phyloP scores from a whole-genome alignment of 371 early-diverging fungal genomes.

The Globomyces sp. region DNA sequence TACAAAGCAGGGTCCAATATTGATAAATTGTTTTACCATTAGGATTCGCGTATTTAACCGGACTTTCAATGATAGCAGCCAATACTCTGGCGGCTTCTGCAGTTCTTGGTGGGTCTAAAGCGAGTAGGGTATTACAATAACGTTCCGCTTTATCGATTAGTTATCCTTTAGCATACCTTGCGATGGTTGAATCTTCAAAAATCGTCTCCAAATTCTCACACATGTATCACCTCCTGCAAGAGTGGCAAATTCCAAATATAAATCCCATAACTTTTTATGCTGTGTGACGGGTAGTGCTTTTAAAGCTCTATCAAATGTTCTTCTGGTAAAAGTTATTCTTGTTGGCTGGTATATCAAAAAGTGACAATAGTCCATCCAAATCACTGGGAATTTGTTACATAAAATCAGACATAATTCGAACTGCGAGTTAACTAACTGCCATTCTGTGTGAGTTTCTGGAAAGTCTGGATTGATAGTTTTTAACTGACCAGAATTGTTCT shows the following conservation, averaged over 20 bases:
- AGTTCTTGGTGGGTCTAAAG: slow-evolving; percentile 61
- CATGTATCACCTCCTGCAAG: slow-evolving; percentile 80
- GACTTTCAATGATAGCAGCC: slow-evolving; percentile 68
- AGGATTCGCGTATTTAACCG: slow-evolving; percentile 32
- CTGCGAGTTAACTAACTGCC: slow-evolving; percentile 63
- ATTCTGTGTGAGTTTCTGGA: slow-evolving; percentile 48
- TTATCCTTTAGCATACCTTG: background rate
- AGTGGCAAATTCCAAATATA: slow-evolving; percentile 79
- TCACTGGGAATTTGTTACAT: slow-evolving; percentile 75
- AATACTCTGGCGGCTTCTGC: slow-evolving; percentile 86
- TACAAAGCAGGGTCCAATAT: slow-evolving; percentile 86
- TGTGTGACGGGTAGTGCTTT: slow-evolving; percentile 91
- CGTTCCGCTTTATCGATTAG: slow-evolving; percentile 47
- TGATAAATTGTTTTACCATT: slow-evolving; percentile 77
- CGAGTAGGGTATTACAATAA: slow-evolving; percentile 70
- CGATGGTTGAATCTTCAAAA: slow-evolving; percentile 67
- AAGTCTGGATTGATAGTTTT: slow-evolving; percentile 4
- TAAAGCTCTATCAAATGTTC: slow-evolving; percentile 88
- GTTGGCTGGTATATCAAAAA: slow-evolving; percentile 69
- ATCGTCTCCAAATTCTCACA: slow-evolving; percentile 75
- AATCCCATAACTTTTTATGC: slow-evolving; percentile 84
- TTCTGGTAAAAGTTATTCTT: slow-evolving; percentile 69
- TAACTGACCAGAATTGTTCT: slow-evolving; percentile 18
- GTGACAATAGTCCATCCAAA: slow-evolving; percentile 69
- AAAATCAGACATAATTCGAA: slow-evolving; percentile 86